Conservation (phyloP, 805 yeast species). For the Maudiozyma bulderi region DNA sequence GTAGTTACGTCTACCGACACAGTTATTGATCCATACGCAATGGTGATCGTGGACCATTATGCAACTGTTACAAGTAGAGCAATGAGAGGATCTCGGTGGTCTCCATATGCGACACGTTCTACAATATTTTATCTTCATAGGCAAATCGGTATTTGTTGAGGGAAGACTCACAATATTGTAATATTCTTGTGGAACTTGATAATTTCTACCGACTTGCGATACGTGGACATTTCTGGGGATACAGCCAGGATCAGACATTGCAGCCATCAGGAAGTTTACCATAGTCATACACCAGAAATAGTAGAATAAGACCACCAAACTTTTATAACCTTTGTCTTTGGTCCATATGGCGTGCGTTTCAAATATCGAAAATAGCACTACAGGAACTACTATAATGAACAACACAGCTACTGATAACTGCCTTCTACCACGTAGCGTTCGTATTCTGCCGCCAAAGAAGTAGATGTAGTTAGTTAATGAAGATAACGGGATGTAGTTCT, state of each 20-base stretch:
- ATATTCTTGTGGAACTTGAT: conserved; percentile 48
- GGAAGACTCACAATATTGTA: conserved; percentile 43
- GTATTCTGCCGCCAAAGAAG: conserved; percentile 57
- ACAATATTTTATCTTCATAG: conserved; percentile 46
- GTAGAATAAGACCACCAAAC: conserved; percentile 40
- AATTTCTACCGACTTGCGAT: conserved; percentile 22
- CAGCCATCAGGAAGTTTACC: conserved; percentile 41
- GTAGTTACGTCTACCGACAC: conserved; percentile 69
- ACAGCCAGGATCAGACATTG: conserved; percentile 60
- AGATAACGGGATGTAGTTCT: conserved; percentile 18
- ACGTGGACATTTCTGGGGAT: conserved; percentile 60
- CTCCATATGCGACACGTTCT: conserved; percentile 63
- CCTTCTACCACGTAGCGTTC: conserved; percentile 33
- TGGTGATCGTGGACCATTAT: conserved; percentile 58
- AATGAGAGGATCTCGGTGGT: conserved; percentile 68
- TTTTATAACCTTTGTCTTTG: conserved; percentile 12
- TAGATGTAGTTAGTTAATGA: conserved; percentile 35
- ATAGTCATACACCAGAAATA: conserved; percentile 50
- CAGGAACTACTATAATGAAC: conserved; percentile 33
- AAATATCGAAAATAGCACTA: conserved; percentile 45
- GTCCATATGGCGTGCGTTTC: conserved; percentile 29
- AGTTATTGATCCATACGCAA: conserved; percentile 61
- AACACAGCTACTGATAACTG: conserved; percentile 35
- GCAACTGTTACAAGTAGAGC: conserved; percentile 60
- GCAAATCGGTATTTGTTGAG: conserved; percentile 13